Base-by-base conservation (phyloP, 2,329 filamentous ascomycete genomes). In the Botrytis medusae region DNA sequence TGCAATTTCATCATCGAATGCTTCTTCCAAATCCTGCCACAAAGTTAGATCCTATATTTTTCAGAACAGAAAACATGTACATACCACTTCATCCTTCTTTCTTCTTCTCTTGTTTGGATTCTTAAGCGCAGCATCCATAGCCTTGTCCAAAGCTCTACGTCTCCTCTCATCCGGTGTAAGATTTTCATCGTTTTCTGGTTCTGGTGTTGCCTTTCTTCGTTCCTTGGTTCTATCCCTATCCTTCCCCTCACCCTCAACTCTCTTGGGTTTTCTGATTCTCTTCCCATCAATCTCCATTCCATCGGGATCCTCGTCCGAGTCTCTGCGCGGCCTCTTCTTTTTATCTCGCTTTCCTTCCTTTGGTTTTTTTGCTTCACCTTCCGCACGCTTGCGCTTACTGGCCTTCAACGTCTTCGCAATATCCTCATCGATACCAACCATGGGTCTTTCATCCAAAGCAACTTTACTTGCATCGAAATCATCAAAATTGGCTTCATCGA, bases 1-100 rank as follows among this genome's bases (percentile, higher is more conserved):
- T 73, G 93, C 93, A 76, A 99, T 94, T 80, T 97, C 92, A 62
- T 94, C 92, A 81, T 98, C 96, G 77, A 95, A 93, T 83, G 93
- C 91, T 79, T 94, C 91, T 81, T 98, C 95, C 64, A 98, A 87
- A 77, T 98, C 95, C 92, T 95, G 78, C 18, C 75, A 44, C 29
- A 64, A 42, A 42, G 60, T 78, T 74, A 78, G 79, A 77, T 72
- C 51, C 20, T 46, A 29, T 32, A 51, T 29, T 9, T 42, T 18
- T 40, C 3, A 32, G n/a, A n/a, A 34, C 16, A 25, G 8, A n/a
- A n/a, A 42, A 8, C 46, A 44, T 40, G n/a, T 59, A 86, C 91
- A 72, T 86, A 95, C 93, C 82, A 97, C 94, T 78, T 96, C 95
- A 81, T 95, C 93, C 86, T 93, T 93, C 86, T 93, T 95, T 76